These are phyloP conservation scores for Globisporangium lucens DNA, from an alignment of 352 stramenopile genomes.

Conservation along the genomic window DNA sequence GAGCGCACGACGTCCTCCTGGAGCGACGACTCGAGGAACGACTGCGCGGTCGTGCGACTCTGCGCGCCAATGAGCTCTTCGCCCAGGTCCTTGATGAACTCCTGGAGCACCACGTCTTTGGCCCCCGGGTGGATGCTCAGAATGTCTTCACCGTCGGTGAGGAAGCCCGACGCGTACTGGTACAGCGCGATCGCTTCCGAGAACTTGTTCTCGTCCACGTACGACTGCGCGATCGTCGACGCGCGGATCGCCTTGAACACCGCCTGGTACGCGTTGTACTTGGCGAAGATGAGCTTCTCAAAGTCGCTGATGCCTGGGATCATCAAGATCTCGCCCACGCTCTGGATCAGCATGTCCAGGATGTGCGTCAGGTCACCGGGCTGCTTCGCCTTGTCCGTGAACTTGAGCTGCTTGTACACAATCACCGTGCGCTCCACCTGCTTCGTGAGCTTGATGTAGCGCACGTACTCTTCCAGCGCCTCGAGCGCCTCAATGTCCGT, in stretches of 20 bases:
- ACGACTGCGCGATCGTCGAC: constrained; percentile 60
- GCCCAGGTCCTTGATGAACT: constrained; percentile 56
- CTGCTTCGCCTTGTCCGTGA: constrained; percentile 37
- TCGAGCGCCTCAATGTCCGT: constrained; percentile 67
- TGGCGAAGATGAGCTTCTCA: constrained; percentile 43
- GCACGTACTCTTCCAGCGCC: constrained; percentile 69
- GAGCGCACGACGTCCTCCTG: constrained; percentile 54
- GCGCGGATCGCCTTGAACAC: constrained; percentile 67
- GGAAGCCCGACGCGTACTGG: constrained; percentile 63
- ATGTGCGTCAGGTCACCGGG: constrained; percentile 74
- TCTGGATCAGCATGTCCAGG: constrained; percentile 81
- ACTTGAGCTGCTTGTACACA: constrained; percentile 70
- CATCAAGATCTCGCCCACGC: constrained; percentile 68
- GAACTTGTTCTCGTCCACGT: constrained; percentile 65
- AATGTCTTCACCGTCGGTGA: constrained; percentile 58
- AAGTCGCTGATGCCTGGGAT: constrained; percentile 58
- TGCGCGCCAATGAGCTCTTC: constrained; percentile 61
- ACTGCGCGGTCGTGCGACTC: constrained; percentile 68
- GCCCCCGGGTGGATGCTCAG: constrained; percentile 51
- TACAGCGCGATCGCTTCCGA: constrained; percentile 66
- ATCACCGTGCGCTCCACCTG: constrained; percentile 63
- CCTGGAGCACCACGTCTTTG: constrained; percentile 57
- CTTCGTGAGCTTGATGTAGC: constrained; percentile 69
- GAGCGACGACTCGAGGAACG: constrained; percentile 62
- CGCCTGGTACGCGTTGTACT: constrained; percentile 70